Evolutionary conservation across 2,329 filamentous ascomycete genomes (phyloP), one percentile per base, ranked within the genome.

Genomic region (Myotisia sp.): DNA sequence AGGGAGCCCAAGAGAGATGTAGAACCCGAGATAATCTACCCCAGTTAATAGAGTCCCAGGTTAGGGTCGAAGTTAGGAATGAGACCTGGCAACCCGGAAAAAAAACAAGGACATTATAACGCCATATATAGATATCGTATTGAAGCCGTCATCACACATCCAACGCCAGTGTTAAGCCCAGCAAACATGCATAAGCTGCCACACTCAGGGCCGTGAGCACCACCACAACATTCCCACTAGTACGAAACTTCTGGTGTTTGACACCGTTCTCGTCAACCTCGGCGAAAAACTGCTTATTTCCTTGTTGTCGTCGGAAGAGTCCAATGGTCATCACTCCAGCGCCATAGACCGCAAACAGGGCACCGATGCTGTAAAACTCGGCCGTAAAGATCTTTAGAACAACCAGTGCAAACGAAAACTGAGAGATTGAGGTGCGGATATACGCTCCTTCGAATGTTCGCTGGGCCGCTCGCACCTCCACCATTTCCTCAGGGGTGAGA

Each of bases 361-460:
- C 90, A n/a, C 90, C 90, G 42, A 94, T 93, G 46, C 79, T 76
- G 60, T 95, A 95, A 65, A 98, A 95, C 53, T 95, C 90, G 34
- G 77, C 72, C 6, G 85, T 94, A 63, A 98, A 95, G 58, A 98
- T 92, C 63, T 92, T 93, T 46, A 93, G 74, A 34, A 98, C 82
- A 42, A 98, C 77, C 32, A 98, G 75, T 13, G 87, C 78, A 57
- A 98, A 95, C 37, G 81, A 87, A 64, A 95, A 95, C 52, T 95
- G 86, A 3, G 82, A 83, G 13, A 98, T 73, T 2, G 87, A 86
- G 0, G 90, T 98, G 41, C 90, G 81, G 51, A 94, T 79, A 59
- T 95, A 98, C 14, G 90, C 90, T 14, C 90, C 90, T 59, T 98
- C 90, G 49, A 95, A 98, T 2, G 90, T 98, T 36, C 90, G 75